These are phyloP conservation scores for Wickerhamomyces tratensis DNA, from an alignment of 805 yeast genomes.

Conservation along the genomic window DNA sequence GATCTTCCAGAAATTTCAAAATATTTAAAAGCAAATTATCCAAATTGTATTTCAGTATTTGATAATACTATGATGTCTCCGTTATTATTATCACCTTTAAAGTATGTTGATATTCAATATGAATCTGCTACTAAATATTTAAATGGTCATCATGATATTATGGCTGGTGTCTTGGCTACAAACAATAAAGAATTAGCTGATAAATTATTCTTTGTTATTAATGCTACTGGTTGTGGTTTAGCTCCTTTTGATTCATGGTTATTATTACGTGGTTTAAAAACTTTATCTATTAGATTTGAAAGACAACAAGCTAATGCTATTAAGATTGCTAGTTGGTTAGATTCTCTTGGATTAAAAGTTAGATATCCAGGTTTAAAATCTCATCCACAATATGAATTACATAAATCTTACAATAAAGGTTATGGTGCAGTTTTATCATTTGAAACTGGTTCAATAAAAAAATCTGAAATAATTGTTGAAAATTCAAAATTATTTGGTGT, in stretches of 20 bases:
- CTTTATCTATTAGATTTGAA: slow-evolving; percentile 77
- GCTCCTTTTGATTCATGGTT: slow-evolving; percentile 94
- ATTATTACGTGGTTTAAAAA: slow-evolving; percentile 78
- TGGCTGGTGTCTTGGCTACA: slow-evolving; percentile 90
- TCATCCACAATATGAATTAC: slow-evolving; percentile 78
- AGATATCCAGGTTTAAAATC: slow-evolving; percentile 78
- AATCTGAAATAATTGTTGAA: slow-evolving; percentile 61
- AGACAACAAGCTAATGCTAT: slow-evolving; percentile 80
- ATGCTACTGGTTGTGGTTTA: slow-evolving; percentile 85
- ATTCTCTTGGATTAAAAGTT: slow-evolving; percentile 51
- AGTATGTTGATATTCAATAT: slow-evolving; percentile 81
- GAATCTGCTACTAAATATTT: slow-evolving; percentile 91
- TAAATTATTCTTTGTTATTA: slow-evolving; percentile 63
- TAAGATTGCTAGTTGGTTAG: slow-evolving; percentile 66
- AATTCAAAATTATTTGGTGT: slow-evolving; percentile 72
- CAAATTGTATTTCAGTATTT: slow-evolving; percentile 67
- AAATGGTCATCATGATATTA: slow-evolving; percentile 92
- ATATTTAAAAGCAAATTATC: slow-evolving; percentile 57
- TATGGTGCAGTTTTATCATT: slow-evolving; percentile 85
- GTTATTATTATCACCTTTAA: slow-evolving; percentile 72
- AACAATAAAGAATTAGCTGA: slow-evolving; percentile 56
- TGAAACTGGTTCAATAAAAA: slow-evolving; percentile 69
- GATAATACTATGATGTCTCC: slow-evolving; percentile 99
- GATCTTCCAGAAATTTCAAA: slow-evolving; percentile 63
- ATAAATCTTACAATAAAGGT: slow-evolving; percentile 68